These are phyloP conservation scores for Urochloa ruziziensis DNA, from an alignment of 176 grass and related monocot species.

Conservation along the genomic window DNA sequence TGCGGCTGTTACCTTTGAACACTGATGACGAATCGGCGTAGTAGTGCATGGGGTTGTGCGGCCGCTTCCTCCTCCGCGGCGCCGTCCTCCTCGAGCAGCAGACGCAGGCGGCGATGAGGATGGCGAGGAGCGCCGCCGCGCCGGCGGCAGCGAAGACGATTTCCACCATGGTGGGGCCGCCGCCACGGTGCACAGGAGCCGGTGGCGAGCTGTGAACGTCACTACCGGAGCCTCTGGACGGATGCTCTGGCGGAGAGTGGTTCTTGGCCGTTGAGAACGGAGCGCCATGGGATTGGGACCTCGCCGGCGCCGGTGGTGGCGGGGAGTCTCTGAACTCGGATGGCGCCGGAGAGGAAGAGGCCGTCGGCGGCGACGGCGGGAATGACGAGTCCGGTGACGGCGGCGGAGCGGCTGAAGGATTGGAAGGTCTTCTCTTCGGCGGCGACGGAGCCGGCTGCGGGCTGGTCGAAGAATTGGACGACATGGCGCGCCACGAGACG, in stretches of 20 bases:
- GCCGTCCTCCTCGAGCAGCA: conserved; percentile 55
- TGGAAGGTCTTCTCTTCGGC: conserved; percentile 11
- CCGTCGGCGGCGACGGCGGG: background rate
- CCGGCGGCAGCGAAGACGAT: conserved; percentile 48
- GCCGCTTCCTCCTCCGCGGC: conserved; percentile 56
- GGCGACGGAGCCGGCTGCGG: conserved; percentile 11
- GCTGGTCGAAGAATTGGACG: conserved; percentile 50
- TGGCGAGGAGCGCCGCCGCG: conserved; percentile 40
- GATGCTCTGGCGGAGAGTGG: background rate
- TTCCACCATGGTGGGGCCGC: background rate
- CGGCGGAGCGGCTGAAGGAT: background rate
- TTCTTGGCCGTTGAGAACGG: background rate
- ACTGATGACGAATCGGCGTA: conserved; percentile 50
- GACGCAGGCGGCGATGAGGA: conserved; percentile 51
- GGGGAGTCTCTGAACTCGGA: conserved; percentile 23
- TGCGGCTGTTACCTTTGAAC: conserved; percentile 63
- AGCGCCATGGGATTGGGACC: conserved; percentile 12
- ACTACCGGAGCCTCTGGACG: background rate
- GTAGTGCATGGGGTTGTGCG: conserved; percentile 57
- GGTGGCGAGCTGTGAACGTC: background rate
- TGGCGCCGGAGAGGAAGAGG: conserved; percentile 22
- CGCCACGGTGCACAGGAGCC: background rate
- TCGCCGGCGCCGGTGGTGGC: conserved; percentile 23
- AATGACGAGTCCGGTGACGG: background rate
- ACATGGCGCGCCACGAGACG: conserved; percentile 29